Evolutionary conservation across 2,329 filamentous ascomycete species (phyloP).

Genomic region (Epichloe sp.): DNA sequence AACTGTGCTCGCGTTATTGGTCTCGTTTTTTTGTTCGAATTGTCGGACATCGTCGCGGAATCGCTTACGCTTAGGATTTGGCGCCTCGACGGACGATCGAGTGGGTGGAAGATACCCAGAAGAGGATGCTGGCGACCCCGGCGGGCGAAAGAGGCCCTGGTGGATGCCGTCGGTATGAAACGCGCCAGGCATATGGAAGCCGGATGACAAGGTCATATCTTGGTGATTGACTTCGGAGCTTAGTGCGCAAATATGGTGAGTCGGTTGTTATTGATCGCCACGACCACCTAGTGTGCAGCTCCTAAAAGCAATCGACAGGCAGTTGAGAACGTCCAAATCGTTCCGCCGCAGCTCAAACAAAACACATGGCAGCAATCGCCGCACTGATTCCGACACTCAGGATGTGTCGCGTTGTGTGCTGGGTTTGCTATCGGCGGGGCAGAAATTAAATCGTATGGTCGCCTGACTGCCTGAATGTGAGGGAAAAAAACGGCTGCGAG

Average conservation of each 20-base stretch:
- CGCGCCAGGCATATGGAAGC: slow-evolving; percentile 24
- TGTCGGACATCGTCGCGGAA: slow-evolving; percentile 14
- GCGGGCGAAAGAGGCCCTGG: slow-evolving; percentile 34
- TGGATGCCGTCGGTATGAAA: slow-evolving; percentile 26
- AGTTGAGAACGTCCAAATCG: neutral
- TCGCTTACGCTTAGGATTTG: slow-evolving; percentile 33
- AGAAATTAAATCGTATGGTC: neutral
- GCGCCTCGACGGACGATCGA: slow-evolving; percentile 11
- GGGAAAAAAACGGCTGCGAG: no score
- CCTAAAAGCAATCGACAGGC: no score
- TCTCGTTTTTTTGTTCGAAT: neutral
- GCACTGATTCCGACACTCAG: neutral
- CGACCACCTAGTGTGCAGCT: neutral
- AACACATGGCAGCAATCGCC: neutral
- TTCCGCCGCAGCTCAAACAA: neutral
- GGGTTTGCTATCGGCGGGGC: neutral
- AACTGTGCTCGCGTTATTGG: neutral
- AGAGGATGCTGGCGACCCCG: slow-evolving; percentile 27
- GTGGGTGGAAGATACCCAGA: slow-evolving; percentile 24
- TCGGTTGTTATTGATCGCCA: neutral
- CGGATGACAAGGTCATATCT: slow-evolving; percentile 6
- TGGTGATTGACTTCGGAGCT: neutral
- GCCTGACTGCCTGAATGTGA: neutral
- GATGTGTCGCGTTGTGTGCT: neutral
- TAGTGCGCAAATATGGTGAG: neutral